Evolutionary conservation across 257 asterid genomes (phyloP).

Genomic region (Cruciata laevipes): DNA sequence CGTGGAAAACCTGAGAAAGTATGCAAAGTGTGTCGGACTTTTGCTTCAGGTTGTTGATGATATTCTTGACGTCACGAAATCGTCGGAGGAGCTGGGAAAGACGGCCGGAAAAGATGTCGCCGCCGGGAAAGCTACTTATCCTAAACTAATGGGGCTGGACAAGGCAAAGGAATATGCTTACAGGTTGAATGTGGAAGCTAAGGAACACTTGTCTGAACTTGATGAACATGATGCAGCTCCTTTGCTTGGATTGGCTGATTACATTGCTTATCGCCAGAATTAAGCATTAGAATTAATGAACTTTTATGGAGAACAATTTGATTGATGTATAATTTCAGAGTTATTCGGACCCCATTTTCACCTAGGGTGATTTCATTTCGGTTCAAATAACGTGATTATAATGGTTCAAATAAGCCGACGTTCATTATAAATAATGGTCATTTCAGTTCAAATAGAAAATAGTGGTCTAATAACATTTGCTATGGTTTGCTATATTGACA

Average conservation of each 20-base stretch:
- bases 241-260: conserved; percentile 57
- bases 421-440: no score
- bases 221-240: conserved; percentile 52
- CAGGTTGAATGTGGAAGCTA: conserved; percentile 49
- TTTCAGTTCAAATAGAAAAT: no score
- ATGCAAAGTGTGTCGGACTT: conserved; percentile 51
- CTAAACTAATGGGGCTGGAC: conserved; percentile 60
- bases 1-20: conserved; percentile 43
- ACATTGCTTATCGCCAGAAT: conserved; percentile 34
- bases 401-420: no score
- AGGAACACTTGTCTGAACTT: conserved; percentile 44
- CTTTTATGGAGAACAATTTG: no score
- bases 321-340: no score
- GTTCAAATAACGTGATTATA: no score
- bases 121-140: conserved; percentile 58
- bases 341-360: no score
- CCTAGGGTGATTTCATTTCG: no score
- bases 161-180: conserved; percentile 53
- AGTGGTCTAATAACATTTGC: no score
- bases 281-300: no score
- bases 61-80: conserved; percentile 60
- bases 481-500: no score
- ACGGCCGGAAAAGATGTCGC: conserved; percentile 67
- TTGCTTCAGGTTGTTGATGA: conserved; percentile 75
- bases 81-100: conserved; percentile 61